Evolutionary conservation across 345 rosid genomes (phyloP).

Genomic region (Brassica napus): Da-Ae NC_063451.1:27210501-27211000

Average conservation of each 20-base stretch:
- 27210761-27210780: constrained; percentile 49
- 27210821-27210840: constrained; percentile 59
- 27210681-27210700: constrained; percentile 72
- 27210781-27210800: constrained; percentile 63
- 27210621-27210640: constrained; percentile 58
- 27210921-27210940: constrained; percentile 62
- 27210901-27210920: constrained; percentile 48
- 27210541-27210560: neutral
- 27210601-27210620: constrained; percentile 46
- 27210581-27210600: neutral
- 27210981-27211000: neutral
- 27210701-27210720: constrained; percentile 69
- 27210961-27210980: neutral
- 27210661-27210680: constrained; percentile 72
- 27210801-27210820: constrained; percentile 74
- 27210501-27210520: neutral
- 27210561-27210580: neutral
- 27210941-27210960: constrained; percentile 54
- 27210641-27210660: constrained; percentile 71
- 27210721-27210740: constrained; percentile 53
- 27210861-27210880: constrained; percentile 82
- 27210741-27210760: constrained; percentile 57
- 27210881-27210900: constrained; percentile 57
- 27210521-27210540: neutral
- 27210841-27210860: constrained; percentile 81